These are phyloP conservation scores for Smittium culicis DNA, from an alignment of 371 early-diverging fungal species.

Conservation along the genomic window DNA sequence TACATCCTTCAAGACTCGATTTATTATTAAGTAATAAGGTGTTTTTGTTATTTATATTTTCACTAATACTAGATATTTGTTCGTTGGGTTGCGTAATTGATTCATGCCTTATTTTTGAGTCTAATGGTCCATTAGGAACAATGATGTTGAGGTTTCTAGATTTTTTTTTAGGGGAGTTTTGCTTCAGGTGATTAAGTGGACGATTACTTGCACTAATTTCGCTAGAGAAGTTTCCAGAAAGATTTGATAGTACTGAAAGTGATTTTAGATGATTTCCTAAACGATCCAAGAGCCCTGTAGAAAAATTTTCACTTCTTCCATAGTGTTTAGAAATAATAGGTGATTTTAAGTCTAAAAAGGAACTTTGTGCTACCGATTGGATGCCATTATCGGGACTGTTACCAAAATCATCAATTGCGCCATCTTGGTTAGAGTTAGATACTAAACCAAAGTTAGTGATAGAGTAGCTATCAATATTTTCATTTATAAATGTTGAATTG, in stretches of 20 bases:
- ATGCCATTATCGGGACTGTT: not conserved
- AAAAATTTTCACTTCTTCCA: not conserved
- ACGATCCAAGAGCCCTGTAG: not conserved
- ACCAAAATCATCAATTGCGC: not conserved
- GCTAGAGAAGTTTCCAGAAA: not conserved
- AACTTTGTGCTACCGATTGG: not conserved
- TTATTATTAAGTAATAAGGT: no score
- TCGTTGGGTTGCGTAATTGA: no score
- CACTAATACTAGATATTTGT: not conserved
- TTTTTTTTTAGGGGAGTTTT: not conserved
- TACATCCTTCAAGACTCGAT: not conserved
- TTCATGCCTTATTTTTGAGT: no score
- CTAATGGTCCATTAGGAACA: not conserved
- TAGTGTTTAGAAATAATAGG: not conserved
- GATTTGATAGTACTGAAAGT: not conserved
- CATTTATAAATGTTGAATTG: conserved; percentile 84
- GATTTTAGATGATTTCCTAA: not conserved
- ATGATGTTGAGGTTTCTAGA: not conserved
- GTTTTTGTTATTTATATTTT: not conserved
- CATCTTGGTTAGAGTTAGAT: not conserved
- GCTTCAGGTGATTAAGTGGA: not conserved
- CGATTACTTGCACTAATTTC: not conserved
- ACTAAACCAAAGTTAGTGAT: not conserved
- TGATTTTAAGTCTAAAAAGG: no score
- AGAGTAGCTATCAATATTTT: conserved; percentile 29